Evolutionary conservation across 768 basidiomycete genomes (phyloP), one percentile per base, ranked within the genome.

Genomic region (Xerocomus brunneocitrinus): DNA sequence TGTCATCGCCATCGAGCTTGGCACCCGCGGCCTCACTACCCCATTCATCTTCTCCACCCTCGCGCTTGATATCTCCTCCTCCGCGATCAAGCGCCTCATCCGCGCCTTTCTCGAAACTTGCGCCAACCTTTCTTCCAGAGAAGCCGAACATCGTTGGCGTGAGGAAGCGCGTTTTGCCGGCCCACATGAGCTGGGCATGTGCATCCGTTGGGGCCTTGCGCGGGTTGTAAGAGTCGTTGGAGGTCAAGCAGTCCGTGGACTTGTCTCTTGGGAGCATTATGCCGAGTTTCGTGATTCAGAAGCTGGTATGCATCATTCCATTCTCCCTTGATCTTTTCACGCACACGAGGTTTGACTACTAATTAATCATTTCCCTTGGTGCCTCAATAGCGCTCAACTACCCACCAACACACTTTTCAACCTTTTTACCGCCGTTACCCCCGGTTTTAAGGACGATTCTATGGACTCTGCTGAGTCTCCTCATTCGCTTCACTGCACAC

Each of bases 21-120:
- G 78, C 57, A 76, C 80, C 50, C 78, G 89, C 61, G 89, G 85
- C 62, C 78, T 97, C 55, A 85, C 87, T 22, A 92, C 91, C 3
- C 94, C 95, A 22, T 87, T 97, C 72, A 84, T 98, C 57, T 95
- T 98, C 74, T 91, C 90, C 35, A 83, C 82, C 28, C 82, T 87
- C 59, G 93, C 93, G 14, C 82, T 98, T 55, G 94, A 97, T 62
- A 77, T 95, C 39, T 87, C 83, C 40, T 74, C 84, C 6, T 73
- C 83, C n/a, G 80, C 84, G 32, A 83, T 92, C 61, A 85, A 80
- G 61, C 76, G 85, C 47, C 79, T 98, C 50, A 85, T 95, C 56
- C 77, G 82, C n/a, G 73, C 85, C 7, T 98, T 95, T 71, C 71
- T 97, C n/a, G 74, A 77, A 39, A 84, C 82, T 5, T 87, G 85